A percentile compares a stretch with the other conserved stretches of the same genome.
These are phyloP conservation scores for Anethum foeniculum DNA, from an alignment of 140 eudicot genomes.

Conservation along the genomic window DNA sequence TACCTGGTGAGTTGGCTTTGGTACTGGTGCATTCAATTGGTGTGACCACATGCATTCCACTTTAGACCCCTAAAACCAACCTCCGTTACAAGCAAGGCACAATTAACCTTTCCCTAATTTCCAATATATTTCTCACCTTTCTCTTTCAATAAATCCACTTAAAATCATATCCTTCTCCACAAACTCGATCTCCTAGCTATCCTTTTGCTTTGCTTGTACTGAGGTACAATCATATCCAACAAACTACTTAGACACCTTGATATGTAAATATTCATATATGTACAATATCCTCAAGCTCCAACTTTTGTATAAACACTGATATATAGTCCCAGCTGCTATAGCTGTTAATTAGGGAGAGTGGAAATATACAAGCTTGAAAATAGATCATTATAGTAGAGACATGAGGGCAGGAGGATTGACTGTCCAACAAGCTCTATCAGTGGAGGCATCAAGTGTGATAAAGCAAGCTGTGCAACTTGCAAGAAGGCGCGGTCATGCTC, in stretches of 20 bases:
- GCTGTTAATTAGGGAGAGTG: neutral
- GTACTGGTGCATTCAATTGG: conserved; percentile 47
- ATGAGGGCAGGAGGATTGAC: conserved; percentile 73
- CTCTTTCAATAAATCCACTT: conserved; percentile 6
- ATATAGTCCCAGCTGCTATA: neutral
- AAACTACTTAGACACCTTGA: neutral
- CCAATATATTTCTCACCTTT: conserved; percentile 4
- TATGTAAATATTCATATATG: neutral
- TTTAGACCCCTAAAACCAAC: conserved; percentile 68
- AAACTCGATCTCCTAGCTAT: neutral
- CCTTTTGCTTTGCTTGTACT: neutral
- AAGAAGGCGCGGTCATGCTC: conserved; percentile 73
- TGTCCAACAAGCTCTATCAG: conserved; percentile 61
- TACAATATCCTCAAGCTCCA: neutral
- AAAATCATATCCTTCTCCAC: neutral
- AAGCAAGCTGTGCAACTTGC: conserved; percentile 58
- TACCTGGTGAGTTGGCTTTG: conserved; percentile 47
- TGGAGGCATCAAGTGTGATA: conserved; percentile 59
- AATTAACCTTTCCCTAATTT: conserved; percentile 1
- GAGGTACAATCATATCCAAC: neutral
- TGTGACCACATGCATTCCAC: conserved; percentile 95
- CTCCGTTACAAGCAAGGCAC: conserved; percentile 72
- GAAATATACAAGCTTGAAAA: neutral
- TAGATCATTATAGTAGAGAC: neutral
- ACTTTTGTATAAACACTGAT: too few species aligned